Evolutionary conservation across 2,329 filamentous ascomycete genomes (phyloP).

Genomic region (Apiospora sp.): DNA sequence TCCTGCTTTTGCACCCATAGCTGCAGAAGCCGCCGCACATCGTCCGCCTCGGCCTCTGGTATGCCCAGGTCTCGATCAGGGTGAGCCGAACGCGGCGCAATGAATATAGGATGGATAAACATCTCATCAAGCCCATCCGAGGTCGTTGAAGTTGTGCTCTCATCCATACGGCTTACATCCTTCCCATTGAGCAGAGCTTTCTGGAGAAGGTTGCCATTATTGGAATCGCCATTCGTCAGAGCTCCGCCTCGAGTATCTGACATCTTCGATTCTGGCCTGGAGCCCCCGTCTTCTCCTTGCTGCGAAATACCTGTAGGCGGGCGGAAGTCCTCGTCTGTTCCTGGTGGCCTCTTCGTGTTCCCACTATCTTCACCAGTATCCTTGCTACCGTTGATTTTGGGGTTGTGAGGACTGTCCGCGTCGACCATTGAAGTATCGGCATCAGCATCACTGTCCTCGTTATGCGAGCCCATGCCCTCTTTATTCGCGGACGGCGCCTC

Average conservation of each 20-base stretch:
- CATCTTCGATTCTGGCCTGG: background rate
- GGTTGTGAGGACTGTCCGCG: conserved; percentile 32
- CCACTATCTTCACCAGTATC: conserved; percentile 22
- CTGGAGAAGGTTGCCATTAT: conserved; percentile 19
- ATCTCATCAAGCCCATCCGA: conserved; percentile 56
- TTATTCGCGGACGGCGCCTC: conserved; percentile 29
- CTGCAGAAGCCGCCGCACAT: conserved; percentile 76
- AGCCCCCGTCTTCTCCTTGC: background rate
- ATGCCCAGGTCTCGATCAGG: conserved; percentile 77
- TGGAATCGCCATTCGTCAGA: conserved; percentile 28
- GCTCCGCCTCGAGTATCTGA: background rate
- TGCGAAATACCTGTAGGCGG: conserved; percentile 3
- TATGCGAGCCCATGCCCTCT: conserved; percentile 23
- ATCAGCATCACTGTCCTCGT: conserved; percentile 27
- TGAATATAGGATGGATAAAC: conserved; percentile 79
- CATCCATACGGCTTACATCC: conserved; percentile 31
- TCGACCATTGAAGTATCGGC: conserved; percentile 43
- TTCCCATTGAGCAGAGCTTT: conserved; percentile 30
- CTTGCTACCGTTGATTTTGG: conserved; percentile 29
- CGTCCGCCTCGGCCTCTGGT: conserved; percentile 77
- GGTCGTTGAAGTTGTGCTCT: conserved; percentile 40
- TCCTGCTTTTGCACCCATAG: conserved; percentile 87
- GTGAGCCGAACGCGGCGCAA: conserved; percentile 66
- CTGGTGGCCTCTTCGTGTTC: background rate
- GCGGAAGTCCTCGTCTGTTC: background rate